Conservation (phyloP, 148 eudicot genomes). For the Suaeda aralocaspica region DNA sequence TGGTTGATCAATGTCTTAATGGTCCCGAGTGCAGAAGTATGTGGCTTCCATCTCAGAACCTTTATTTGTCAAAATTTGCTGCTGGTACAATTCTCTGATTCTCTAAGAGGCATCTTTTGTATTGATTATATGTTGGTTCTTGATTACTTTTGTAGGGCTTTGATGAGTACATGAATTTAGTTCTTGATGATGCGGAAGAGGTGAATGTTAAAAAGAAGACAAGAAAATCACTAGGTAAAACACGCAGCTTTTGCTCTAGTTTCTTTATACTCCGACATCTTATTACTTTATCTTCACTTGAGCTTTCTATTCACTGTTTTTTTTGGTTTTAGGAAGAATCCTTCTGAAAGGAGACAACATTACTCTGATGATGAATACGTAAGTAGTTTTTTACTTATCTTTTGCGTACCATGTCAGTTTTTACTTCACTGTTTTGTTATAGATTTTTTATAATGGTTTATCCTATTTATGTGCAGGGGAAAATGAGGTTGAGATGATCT, state of each 20-base stretch:
- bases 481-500: conserved; percentile 4
- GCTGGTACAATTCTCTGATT: too few species aligned
- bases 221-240: conserved; percentile 62
- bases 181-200: conserved; percentile 91
- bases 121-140: not conserved
- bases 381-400: conserved; percentile 18
- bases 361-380: conserved; percentile 94
- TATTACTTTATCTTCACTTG: not conserved
- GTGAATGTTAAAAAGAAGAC: conserved; percentile 81
- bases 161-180: conserved; percentile 16
- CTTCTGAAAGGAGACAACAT: conserved; percentile 90
- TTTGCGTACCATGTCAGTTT: not conserved
- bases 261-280: not conserved
- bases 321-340: conserved; percentile 59
- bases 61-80: too few species aligned
- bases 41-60: too few species aligned
- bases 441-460: not conserved
- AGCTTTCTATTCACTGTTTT: conserved; percentile 5
- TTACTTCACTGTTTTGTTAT: not conserved
- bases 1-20: too few species aligned
- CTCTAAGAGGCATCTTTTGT: too few species aligned
- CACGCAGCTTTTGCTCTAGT: not conserved
- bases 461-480: conserved; percentile 16
- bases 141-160: not conserved
- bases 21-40: too few species aligned